Percentiles rank a stretch among this genome's conserved stretches.
phyloP scores from a whole-genome alignment of 768 basidiomycete genomes.

The Termitomyces sp. region DNA sequence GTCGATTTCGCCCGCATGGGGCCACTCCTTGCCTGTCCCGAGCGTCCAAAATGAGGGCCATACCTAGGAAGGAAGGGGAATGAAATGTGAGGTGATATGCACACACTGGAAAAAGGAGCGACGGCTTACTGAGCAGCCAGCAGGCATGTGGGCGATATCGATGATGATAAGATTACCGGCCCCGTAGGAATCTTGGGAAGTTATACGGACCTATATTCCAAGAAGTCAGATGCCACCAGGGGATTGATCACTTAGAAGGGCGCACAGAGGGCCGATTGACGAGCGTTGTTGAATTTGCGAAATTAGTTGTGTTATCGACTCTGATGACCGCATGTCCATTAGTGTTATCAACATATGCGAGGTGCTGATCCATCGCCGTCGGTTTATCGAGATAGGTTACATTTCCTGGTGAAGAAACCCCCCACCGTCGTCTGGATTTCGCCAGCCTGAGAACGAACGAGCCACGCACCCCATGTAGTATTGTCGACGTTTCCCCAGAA shows the following conservation, averaged over 20 bases:
- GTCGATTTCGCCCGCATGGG: conserved; percentile 38
- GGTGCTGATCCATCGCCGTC: conserved; percentile 25
- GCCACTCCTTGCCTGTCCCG: conserved; percentile 32
- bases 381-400: conserved; percentile 42
- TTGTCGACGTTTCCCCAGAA: conserved; percentile 4
- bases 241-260: neutral
- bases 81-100: neutral
- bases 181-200: conserved; percentile 32
- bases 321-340: conserved; percentile 59
- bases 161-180: conserved; percentile 37
- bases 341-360: conserved; percentile 54
- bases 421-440: neutral
- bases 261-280: conserved; percentile 54
- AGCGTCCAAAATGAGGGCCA: conserved; percentile 45
- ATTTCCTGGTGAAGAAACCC: conserved; percentile 20
- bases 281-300: conserved; percentile 31
- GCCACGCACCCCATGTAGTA: conserved; percentile 3
- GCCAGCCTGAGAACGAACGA: neutral
- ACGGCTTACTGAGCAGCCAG: conserved; percentile 45
- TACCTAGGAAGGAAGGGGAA: conserved; percentile 19
- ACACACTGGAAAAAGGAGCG: neutral
- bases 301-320: conserved; percentile 63
- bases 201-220: conserved; percentile 32
- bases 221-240: neutral
- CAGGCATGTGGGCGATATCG: conserved; percentile 43